Conservation (phyloP, 306 rosid genomes). For the Trifolium pratense region DNA sequence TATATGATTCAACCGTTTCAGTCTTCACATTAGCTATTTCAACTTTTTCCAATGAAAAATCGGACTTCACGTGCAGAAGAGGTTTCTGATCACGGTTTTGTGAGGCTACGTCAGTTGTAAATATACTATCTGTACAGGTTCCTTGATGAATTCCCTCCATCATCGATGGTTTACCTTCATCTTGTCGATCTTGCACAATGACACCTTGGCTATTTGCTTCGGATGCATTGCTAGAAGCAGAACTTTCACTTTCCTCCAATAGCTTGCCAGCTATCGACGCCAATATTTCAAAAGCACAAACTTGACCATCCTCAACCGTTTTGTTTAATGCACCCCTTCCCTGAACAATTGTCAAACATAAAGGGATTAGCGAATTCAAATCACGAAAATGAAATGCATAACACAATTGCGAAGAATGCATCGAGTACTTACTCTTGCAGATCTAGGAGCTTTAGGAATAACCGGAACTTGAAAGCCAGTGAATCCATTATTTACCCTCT, state of each 20-base stretch:
- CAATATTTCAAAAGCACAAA: slow-evolving; percentile 82
- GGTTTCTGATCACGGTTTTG: slow-evolving; percentile 53
- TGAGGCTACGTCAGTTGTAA: slow-evolving; percentile 51
- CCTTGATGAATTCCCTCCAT: slow-evolving; percentile 56
- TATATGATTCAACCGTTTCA: slow-evolving; percentile 46
- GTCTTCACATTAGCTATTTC: slow-evolving; percentile 51
- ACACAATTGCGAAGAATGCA: slow-evolving; percentile 14
- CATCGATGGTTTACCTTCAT: slow-evolving; percentile 49
- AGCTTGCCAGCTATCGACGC: slow-evolving; percentile 93
- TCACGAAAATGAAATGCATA: slow-evolving; percentile 22
- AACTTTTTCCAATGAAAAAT: slow-evolving; percentile 46
- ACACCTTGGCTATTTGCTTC: slow-evolving; percentile 59
- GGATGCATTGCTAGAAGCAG: slow-evolving; percentile 82
- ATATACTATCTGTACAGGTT: slow-evolving; percentile 58
- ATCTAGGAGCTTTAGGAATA: slow-evolving; percentile 87
- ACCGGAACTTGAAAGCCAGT: slow-evolving; percentile 68
- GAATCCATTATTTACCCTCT: slow-evolving; percentile 68
- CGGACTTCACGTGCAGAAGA: slow-evolving; percentile 41
- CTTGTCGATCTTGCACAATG: slow-evolving; percentile 48
- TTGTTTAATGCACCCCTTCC: slow-evolving; percentile 56
- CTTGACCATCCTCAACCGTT: slow-evolving; percentile 56
- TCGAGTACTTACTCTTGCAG: slow-evolving; percentile 74
- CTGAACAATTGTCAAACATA: slow-evolving; percentile 59
- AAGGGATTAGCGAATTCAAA: slow-evolving; percentile 39
- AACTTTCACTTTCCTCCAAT: slow-evolving; percentile 82